These are phyloP conservation scores for Diversispora epigaea DNA, from an alignment of 192 early-diverging fungal genomes.

Conservation along the genomic window DNA sequence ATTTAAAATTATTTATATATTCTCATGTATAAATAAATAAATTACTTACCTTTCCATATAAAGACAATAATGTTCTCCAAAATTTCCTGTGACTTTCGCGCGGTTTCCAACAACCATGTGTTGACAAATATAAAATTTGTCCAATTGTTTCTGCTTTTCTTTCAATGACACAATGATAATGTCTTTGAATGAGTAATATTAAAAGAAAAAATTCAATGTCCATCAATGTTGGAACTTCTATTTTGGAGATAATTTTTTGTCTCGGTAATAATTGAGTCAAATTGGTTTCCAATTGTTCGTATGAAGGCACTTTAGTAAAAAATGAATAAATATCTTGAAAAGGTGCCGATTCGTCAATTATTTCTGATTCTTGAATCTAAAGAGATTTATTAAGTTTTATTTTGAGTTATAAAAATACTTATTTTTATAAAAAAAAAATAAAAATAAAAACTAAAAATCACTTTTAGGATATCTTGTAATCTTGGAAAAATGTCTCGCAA, in stretches of 20 bases:
- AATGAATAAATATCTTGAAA: too few relatives aligned
- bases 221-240: constrained; percentile 12
- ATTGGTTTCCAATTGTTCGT: background rate
- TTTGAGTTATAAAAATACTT: background rate
- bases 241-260: background rate
- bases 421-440: background rate
- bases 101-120: background rate
- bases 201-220: constrained; percentile 18
- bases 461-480: background rate
- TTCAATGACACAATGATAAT: background rate
- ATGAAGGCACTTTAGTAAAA: background rate
- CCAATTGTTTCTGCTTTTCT: background rate
- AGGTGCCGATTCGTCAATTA: too few relatives aligned
- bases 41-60: constrained; percentile 6
- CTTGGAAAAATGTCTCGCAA: constrained; percentile 2
- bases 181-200: constrained; percentile 14
- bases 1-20: background rate
- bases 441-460: background rate
- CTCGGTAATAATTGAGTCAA: background rate
- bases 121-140: background rate
- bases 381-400: too few relatives aligned
- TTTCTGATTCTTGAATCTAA: background rate
- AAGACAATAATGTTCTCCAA: constrained; percentile 12
- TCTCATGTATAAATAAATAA: background rate
- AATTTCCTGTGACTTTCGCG: background rate